Evolutionary conservation across 495 filamentous ascomycete genomes (phyloP).

Genomic region (Chaetomium fimeti): DNA sequence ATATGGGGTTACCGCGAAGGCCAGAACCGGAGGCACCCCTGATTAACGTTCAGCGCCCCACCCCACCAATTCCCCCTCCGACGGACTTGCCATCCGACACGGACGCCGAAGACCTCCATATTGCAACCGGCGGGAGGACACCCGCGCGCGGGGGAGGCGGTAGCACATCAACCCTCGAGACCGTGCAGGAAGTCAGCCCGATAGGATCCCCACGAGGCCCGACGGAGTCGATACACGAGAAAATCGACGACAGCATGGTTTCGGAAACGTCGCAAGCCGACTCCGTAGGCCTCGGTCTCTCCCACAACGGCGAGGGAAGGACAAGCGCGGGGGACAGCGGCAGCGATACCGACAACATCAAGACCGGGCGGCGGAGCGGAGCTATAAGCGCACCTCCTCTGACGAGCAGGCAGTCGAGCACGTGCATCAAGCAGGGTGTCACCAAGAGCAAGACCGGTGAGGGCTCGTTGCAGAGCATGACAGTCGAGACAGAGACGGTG

Average conservation of each 20-base stretch:
- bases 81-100: conserved; percentile 44
- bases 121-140: conserved; percentile 58
- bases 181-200: conserved; percentile 87
- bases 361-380: conserved; percentile 36
- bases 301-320: conserved; percentile 36
- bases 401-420: conserved; percentile 46
- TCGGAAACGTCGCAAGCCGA: conserved; percentile 44
- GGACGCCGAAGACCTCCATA: conserved; percentile 54
- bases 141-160: conserved; percentile 66
- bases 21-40: conserved; percentile 48
- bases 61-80: conserved; percentile 44
- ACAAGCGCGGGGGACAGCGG: conserved; percentile 56
- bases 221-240: conserved; percentile 49
- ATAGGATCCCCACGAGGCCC: conserved; percentile 65
- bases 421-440: conserved; percentile 41
- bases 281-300: conserved; percentile 34
- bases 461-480: conserved; percentile 85
- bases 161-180: conserved; percentile 73
- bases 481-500: conserved; percentile 95
- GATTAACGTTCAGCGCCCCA: conserved; percentile 56
- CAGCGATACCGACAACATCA: conserved; percentile 57
- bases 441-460: conserved; percentile 63
- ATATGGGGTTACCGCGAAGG: conserved; percentile 45
- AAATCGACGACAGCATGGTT: conserved; percentile 49
- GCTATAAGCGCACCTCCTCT: conserved; percentile 41